phyloP scores from a whole-genome alignment of 345 rosid genomes.

The Linum usitatissimum region DNA sequence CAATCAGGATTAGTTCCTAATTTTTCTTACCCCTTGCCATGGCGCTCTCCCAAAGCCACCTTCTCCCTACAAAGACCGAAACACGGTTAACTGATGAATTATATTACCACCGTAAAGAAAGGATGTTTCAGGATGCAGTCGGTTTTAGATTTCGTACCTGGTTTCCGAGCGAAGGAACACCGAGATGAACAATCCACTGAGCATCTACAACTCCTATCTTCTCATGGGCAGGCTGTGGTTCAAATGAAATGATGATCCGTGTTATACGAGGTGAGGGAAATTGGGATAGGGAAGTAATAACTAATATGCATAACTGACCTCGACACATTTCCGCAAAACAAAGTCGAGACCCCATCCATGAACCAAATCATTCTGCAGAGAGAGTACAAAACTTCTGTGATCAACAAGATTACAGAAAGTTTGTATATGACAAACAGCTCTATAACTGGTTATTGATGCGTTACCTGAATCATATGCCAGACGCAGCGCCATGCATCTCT shows the following conservation, averaged over 20 bases:
- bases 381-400: background rate
- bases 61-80: conserved; percentile 33
- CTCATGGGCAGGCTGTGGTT: conserved; percentile 48
- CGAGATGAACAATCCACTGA: conserved; percentile 58
- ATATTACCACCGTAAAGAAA: background rate
- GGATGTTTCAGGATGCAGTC: background rate
- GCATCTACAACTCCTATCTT: conserved; percentile 67
- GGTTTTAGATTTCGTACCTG: conserved; percentile 31
- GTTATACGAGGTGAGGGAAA: background rate
- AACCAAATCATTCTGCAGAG: conserved; percentile 54
- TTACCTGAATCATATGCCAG: conserved; percentile 94
- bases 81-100: background rate
- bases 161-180: conserved; percentile 61
- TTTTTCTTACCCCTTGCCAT: conserved; percentile 53
- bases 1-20: background rate
- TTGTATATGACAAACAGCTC: background rate
- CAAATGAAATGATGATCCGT: background rate
- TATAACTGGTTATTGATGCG: background rate
- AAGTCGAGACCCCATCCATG: conserved; percentile 84
- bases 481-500: conserved; percentile 92
- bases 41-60: conserved; percentile 36
- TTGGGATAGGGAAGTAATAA: conserved; percentile 5
- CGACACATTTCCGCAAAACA: conserved; percentile 52
- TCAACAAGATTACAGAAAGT: background rate
- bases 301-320: conserved; percentile 27